These are phyloP conservation scores for Phlyctochytrium arcticum DNA, from an alignment of 192 early-diverging fungal genomes.

Conservation along the genomic window DNA sequence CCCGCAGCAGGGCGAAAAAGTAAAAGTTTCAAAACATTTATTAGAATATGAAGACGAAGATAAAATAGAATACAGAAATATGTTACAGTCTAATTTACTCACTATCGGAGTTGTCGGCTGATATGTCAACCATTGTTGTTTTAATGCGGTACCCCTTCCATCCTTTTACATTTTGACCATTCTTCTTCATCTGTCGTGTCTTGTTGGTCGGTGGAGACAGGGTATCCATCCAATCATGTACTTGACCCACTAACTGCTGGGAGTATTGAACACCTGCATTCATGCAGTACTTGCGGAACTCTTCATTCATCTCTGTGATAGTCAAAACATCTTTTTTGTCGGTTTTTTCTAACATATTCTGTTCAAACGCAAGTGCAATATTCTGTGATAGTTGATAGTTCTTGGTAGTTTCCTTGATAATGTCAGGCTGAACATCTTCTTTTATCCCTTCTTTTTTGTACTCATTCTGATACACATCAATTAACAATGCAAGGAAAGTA, in stretches of 20 bases:
- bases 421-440: neutral
- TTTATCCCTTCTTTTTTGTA: neutral
- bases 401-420: neutral
- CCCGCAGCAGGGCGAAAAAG: too few relatives aligned
- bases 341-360: neutral
- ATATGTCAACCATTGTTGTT: too few relatives aligned
- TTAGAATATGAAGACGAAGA: too few relatives aligned
- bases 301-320: neutral
- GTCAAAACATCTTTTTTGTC: neutral
- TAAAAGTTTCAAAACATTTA: too few relatives aligned
- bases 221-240: neutral
- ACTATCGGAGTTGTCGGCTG: too few relatives aligned
- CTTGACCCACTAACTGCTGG: neutral
- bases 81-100: too few relatives aligned
- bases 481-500: neutral
- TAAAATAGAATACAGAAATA: too few relatives aligned
- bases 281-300: neutral
- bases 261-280: neutral
- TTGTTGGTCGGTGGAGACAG: neutral
- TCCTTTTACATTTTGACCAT: neutral
- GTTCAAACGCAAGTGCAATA: neutral
- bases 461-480: neutral
- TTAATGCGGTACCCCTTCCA: too few relatives aligned
- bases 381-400: neutral
- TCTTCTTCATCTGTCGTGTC: neutral